Evolutionary conservation across 169 alveolate species (phyloP), one percentile per base, ranked within the genome.

Genomic region (Plasmodium vivax): DNA sequence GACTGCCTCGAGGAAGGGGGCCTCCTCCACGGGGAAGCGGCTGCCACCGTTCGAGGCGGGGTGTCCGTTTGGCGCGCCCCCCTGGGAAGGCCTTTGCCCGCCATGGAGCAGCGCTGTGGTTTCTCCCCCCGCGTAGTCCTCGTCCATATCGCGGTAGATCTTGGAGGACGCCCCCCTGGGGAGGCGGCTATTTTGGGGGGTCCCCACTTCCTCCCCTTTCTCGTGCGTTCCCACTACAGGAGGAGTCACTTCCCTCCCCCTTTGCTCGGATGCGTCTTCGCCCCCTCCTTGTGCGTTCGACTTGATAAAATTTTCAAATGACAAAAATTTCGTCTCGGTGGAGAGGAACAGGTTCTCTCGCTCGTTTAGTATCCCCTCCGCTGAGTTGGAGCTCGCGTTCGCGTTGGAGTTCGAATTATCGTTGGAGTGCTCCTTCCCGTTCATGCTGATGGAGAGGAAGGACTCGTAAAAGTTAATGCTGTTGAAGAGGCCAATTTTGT

Each of bases 401-500:
- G 9, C 10, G 43, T n/a, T 74, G 16, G 93, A 74, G 43, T 85
- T 36, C 56, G 75, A 7, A 23, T 36, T 90, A 3, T 3, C 10
- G 30, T n/a, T 74, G 27, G 93, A 74, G 43, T 85, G 19, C 75
- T 1, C 4, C 2, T 36, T 36, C 41, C 6, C 16, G 43, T 85
- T 36, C 75, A 85, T 85, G 41, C 23, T 90, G 3, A 90, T 27
- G 3, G 94, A 80, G 34, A 58, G 82, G 30, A 79, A 90, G 19
- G 94, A 90, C 6, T 90, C 94, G 82, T 80, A 90, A 80, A 68
- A 43, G 23, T 82, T 75, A 27, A 62, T 47, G 7, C 68, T 79
- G 47, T 85, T 92, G 34, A 96, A 93, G 85, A 96, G 88, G n/a
- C 97, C 96, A 51, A 95, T 94, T 72, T 82, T 79, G 79, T 95